A percentile compares a stretch with the other conserved stretches of the same genome.
Evolutionary conservation across 345 rosid species (phyloP).

Genomic region (Reutealis trisperma): DNA sequence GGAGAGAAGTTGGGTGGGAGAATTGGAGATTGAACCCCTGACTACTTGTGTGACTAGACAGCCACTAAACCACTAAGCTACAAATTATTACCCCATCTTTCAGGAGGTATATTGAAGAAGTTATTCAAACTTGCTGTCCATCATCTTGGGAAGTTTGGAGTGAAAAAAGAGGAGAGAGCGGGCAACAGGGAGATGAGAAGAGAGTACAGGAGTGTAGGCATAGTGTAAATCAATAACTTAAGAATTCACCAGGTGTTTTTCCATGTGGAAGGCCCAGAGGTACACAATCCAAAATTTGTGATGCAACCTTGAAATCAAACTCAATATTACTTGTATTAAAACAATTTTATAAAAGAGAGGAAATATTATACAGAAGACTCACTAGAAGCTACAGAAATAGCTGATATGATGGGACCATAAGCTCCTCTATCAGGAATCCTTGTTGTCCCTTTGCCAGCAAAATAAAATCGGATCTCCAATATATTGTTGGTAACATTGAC

Average conservation of each 20-base stretch:
- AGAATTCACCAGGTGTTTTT: too few relatives aligned
- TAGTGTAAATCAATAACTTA: not conserved
- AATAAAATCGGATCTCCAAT: constrained; percentile 27
- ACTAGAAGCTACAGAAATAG: constrained; percentile 30
- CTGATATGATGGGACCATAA: constrained; percentile 34
- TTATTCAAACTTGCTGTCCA: not conserved
- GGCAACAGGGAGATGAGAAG: too few relatives aligned
- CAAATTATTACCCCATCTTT: not conserved
- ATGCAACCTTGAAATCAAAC: not conserved
- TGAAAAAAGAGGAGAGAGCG: not conserved
- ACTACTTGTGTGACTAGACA: not conserved
- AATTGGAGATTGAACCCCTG: not conserved
- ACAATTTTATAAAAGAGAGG: not conserved
- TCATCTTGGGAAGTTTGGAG: not conserved
- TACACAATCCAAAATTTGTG: too few relatives aligned
- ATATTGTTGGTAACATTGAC: constrained; percentile 24
- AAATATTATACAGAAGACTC: constrained; percentile 5
- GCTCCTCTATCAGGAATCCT: constrained; percentile 24
- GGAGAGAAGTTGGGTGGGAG: not conserved
- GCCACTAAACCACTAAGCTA: not conserved
- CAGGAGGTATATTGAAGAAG: not conserved
- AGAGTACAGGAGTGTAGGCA: not conserved
- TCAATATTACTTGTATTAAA: not conserved
- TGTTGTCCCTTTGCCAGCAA: constrained; percentile 35
- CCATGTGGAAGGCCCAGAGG: too few relatives aligned